Conservation (phyloP, 495 filamentous ascomycete species). For the Amorphotheca resinae region DNA sequence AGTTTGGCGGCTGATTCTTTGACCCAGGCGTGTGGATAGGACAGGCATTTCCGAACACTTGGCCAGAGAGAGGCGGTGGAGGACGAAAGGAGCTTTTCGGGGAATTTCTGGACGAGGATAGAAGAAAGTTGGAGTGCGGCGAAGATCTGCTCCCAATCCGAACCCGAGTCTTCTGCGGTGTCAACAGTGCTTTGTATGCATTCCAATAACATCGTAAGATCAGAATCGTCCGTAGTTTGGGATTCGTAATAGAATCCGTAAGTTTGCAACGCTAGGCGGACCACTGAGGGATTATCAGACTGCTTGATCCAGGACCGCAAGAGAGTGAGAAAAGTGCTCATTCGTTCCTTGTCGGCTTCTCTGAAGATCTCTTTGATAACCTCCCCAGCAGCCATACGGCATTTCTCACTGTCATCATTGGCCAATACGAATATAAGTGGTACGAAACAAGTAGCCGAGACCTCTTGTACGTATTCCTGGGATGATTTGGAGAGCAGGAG, state of each 20-base stretch:
- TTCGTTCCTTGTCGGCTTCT: conserved; percentile 60
- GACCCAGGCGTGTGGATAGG: conserved; percentile 61
- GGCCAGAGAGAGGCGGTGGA: conserved; percentile 51
- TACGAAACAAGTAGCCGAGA: conserved; percentile 70
- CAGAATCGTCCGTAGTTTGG: conserved; percentile 28
- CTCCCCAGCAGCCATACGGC: conserved; percentile 68
- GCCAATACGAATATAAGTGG: conserved; percentile 73
- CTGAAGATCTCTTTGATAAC: conserved; percentile 70
- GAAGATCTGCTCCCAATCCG: conserved; percentile 70
- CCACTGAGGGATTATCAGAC: conserved; percentile 52
- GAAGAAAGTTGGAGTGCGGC: conserved; percentile 55
- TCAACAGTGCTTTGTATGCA: conserved; percentile 37
- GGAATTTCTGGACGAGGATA: conserved; percentile 54
- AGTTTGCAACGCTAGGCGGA: conserved; percentile 61
- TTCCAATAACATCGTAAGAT: conserved; percentile 21
- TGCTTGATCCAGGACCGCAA: conserved; percentile 68
- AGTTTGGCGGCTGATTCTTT: conserved; percentile 66
- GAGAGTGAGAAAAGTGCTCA: conserved; percentile 52
- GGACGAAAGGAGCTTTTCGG: conserved; percentile 45
- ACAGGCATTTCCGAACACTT: conserved; percentile 49
- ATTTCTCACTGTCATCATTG: conserved; percentile 80
- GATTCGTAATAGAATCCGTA: conserved; percentile 76
- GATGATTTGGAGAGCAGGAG: conserved; percentile 70
- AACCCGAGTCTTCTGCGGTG: conserved; percentile 32
- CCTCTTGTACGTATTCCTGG: conserved; percentile 67